Evolutionary conservation across 73 alveolate genomes (phyloP), one percentile per base, ranked within the genome.

Genomic region (Stentor coeruleus): DNA sequence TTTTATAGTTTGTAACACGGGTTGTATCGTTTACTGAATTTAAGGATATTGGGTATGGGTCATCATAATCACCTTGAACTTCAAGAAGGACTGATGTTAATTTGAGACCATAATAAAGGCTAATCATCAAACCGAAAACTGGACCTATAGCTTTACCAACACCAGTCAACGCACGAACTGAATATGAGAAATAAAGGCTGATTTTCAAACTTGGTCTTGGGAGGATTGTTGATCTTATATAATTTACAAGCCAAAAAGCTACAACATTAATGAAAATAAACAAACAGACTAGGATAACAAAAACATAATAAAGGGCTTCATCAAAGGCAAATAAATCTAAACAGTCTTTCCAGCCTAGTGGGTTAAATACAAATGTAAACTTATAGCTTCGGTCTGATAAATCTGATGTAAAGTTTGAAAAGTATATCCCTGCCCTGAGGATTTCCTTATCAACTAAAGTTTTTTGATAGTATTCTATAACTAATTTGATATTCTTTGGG

Each of bases 181-280:
- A 66, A 33, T 66, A 66, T 33, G n/a, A 28, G n/a, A 66, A 66
- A 66, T 66, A 66, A 66, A 66, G 79, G 14, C 40, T 33, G 39
- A 66, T 20, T 66, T 66, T 66, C 79, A 66, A 31, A 20, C 33
- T 66, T 33, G 79, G 79, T 2, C 79, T 66, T 20, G 79, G 79
- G 15, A 66, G 39, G 37, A 66, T 66, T 1, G 79, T 20, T 33
- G 79, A 66, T 11, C n/a, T 20, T 28, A 31, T 33, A 66, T 66
- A 66, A 40, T 33, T 66, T 15, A 66, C n/a, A 2, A 31, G 40
- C 79, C 79, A 66, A 31, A 66, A 66, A 0, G 33, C 79, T 0
- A 66, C 37, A 1, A 66, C 41, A 66, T 26, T 20, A 33, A 31
- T 20, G 15, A 66, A 66, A 26, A 66, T 66, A 20, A 66, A 66